phyloP scores from a whole-genome alignment of 1,139 yeast species.

The Spathaspora sp. region DNA sequence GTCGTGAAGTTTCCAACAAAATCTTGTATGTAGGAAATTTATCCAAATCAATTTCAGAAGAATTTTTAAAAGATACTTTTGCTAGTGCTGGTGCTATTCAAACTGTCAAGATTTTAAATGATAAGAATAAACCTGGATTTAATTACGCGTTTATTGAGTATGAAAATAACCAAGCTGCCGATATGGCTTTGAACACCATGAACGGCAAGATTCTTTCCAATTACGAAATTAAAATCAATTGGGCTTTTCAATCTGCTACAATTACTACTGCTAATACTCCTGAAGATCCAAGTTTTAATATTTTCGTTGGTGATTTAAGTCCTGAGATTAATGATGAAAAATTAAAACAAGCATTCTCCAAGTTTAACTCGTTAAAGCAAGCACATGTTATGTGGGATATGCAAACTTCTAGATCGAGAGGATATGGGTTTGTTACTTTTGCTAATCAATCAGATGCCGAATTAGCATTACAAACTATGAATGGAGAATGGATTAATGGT shows the following conservation, averaged over 20 bases:
- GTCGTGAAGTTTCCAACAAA: slow-evolving; percentile 72
- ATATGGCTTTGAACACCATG: slow-evolving; percentile 57
- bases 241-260: slow-evolving; percentile 75
- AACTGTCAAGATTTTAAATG: slow-evolving; percentile 67
- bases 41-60: slow-evolving; percentile 65
- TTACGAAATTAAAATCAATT: slow-evolving; percentile 62
- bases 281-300: slow-evolving; percentile 56
- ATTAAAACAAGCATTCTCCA: slow-evolving; percentile 57
- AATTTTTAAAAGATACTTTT: slow-evolving; percentile 58
- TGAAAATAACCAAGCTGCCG: slow-evolving; percentile 57
- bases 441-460: slow-evolving; percentile 68
- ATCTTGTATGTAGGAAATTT: slow-evolving; percentile 79
- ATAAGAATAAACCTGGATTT: slow-evolving; percentile 70
- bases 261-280: slow-evolving; percentile 41
- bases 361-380: slow-evolving; percentile 63
- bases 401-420: slow-evolving; percentile 89
- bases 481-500: slow-evolving; percentile 71
- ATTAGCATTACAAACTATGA: slow-evolving; percentile 69
- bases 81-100: slow-evolving; percentile 60
- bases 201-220: slow-evolving; percentile 56
- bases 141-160: slow-evolving; percentile 87
- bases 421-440: slow-evolving; percentile 92
- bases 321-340: slow-evolving; percentile 81
- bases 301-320: slow-evolving; percentile 86
- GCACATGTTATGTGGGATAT: slow-evolving; percentile 98